Percentiles rank a stretch among this genome's conserved stretches.
These are phyloP conservation scores for Volutella citrinella DNA, from an alignment of 2,329 filamentous ascomycete genomes.

Conservation along the genomic window DNA sequence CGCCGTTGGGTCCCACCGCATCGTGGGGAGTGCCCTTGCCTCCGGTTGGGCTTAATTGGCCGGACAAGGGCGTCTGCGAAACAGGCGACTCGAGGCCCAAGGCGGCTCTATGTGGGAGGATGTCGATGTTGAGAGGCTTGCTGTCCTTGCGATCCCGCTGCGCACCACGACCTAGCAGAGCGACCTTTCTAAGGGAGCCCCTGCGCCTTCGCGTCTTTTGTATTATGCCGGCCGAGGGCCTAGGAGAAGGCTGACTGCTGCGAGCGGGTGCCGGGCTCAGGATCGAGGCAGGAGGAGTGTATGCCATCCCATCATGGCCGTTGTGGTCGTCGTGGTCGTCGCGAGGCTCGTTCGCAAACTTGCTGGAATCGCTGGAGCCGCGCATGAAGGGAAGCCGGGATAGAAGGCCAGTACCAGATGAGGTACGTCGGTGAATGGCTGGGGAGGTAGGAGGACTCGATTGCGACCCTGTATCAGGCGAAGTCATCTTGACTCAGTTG, in stretches of 20 bases:
- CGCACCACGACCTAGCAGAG: slow-evolving; percentile 72
- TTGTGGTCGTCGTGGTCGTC: slow-evolving; percentile 32
- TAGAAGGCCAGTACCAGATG: slow-evolving; percentile 62
- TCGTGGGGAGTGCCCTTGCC: too few species aligned
- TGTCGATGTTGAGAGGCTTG: slow-evolving; percentile 43
- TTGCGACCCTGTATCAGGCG: too few species aligned
- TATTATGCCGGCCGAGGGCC: slow-evolving; percentile 27
- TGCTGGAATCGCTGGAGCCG: too few species aligned
- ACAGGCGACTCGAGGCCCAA: slow-evolving; percentile 16
- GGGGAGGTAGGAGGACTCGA: slow-evolving; percentile 15
- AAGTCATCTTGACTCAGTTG: too few species aligned
- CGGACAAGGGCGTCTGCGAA: too few species aligned
- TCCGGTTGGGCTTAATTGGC: too few species aligned
- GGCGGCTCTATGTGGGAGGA: slow-evolving; percentile 27
- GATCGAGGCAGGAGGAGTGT: too few species aligned
- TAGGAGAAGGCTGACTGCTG: too few species aligned
- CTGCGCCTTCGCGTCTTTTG: slow-evolving; percentile 65
- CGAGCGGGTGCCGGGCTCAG: too few species aligned
- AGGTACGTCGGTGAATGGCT: slow-evolving; percentile 38
- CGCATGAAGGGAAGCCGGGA: slow-evolving; percentile 70
- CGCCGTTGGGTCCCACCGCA: too few species aligned
- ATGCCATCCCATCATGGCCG: too few species aligned
- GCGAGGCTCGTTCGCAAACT: too few species aligned
- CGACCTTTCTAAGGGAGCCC: slow-evolving; percentile 84
- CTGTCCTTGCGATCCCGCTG: slow-evolving; percentile 57